Evolutionary conservation across 2,329 filamentous ascomycete genomes (phyloP).

Genomic region (Alternaria ventricosa): DNA sequence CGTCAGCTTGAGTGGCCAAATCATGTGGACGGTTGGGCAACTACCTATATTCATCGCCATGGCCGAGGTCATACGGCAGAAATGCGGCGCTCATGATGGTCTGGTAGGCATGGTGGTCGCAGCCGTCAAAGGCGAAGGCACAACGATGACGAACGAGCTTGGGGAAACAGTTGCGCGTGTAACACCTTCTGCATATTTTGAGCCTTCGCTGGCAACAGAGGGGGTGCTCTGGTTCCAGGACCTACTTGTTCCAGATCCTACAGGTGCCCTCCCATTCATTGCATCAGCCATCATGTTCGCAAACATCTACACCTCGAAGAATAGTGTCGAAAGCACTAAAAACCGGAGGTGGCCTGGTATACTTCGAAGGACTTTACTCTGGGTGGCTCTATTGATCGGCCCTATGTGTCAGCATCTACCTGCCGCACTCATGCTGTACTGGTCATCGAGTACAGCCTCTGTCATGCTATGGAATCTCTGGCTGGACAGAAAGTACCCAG

Average conservation of each 20-base stretch:
- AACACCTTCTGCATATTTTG: conserved; percentile 43
- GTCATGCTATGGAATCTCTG: conserved; percentile 44
- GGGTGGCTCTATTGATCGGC: conserved; percentile 40
- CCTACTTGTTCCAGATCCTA: conserved; percentile 61
- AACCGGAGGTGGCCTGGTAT: conserved; percentile 18
- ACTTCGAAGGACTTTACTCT: conserved; percentile 35
- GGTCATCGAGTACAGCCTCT: conserved; percentile 43
- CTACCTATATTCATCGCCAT: conserved; percentile 48
- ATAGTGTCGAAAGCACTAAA: conserved; percentile 19
- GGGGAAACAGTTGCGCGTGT: conserved; percentile 11
- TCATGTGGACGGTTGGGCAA: conserved; percentile 40
- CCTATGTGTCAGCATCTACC: conserved; percentile 47
- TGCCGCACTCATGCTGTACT: conserved; percentile 52
- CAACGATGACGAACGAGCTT: neutral
- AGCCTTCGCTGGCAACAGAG: conserved; percentile 61
- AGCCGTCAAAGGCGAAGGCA: conserved; percentile 10
- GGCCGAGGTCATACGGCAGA: conserved; percentile 46
- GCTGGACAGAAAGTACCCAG: conserved; percentile 41
- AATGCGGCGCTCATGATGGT: conserved; percentile 40
- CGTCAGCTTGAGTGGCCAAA: conserved; percentile 29
- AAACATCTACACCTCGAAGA: conserved; percentile 51
- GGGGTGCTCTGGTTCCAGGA: conserved; percentile 68
- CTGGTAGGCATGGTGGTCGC: conserved; percentile 35
- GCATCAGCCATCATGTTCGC: conserved; percentile 58
- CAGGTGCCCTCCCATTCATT: conserved; percentile 56